Percentiles rank a stretch among this genome's conserved stretches.
phyloP scores from a whole-genome alignment of 177 flowering plant species.

The Vitis hybrid region DNA sequence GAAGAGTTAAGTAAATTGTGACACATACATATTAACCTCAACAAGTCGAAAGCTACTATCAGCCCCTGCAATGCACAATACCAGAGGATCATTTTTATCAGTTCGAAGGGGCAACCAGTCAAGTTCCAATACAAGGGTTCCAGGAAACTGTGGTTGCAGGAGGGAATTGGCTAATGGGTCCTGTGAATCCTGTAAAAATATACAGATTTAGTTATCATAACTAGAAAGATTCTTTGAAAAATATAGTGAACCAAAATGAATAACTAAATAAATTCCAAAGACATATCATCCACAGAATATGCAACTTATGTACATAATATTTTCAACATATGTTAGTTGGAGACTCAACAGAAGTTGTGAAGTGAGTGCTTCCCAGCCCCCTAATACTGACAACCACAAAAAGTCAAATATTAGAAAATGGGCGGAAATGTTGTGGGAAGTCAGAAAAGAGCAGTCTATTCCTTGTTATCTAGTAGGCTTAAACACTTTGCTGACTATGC shows the following conservation, averaged over 20 bases:
- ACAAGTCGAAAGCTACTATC: conserved; percentile 97
- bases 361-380: not conserved
- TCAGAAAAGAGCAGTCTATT: too few relatives aligned
- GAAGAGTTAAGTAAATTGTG: conserved; percentile 4
- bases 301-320: not conserved
- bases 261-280: not conserved
- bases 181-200: conserved; percentile 70
- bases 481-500: not conserved
- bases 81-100: conserved; percentile 88
- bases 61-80: conserved; percentile 97
- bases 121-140: conserved; percentile 94
- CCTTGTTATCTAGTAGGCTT: not conserved
- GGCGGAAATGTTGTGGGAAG: not conserved
- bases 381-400: not conserved
- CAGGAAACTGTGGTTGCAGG: conserved; percentile 91
- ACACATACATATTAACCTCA: conserved; percentile 81
- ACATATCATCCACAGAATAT: not conserved
- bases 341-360: not conserved
- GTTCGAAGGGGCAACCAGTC: conserved; percentile 91
- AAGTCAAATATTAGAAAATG: not conserved
- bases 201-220: not conserved
- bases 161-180: conserved; percentile 97
- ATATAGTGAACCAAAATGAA: not conserved
- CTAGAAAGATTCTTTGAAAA: not conserved
- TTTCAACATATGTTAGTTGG: not conserved